phyloP scores from a whole-genome alignment of 495 filamentous ascomycete genomes.

The Xylaria acuta region DNA sequence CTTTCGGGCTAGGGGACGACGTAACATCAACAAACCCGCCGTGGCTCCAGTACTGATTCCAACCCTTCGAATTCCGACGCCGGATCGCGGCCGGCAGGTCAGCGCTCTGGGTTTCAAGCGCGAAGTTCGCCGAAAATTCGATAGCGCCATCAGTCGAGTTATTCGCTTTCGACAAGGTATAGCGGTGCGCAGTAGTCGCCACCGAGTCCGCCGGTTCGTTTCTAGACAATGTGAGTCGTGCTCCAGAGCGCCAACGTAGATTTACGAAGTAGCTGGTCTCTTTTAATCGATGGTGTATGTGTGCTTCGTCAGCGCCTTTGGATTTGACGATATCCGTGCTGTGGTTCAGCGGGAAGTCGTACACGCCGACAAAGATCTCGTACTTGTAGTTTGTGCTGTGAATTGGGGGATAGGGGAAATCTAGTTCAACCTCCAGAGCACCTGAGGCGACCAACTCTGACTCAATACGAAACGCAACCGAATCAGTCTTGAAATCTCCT shows the following conservation, averaged over 20 bases:
- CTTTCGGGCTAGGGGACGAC: constrained; percentile 41
- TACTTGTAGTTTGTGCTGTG: constrained; percentile 42
- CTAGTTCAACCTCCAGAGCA: constrained; percentile 45
- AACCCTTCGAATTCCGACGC: constrained; percentile 32
- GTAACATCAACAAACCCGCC: constrained; percentile 58
- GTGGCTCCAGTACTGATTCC: constrained; percentile 52
- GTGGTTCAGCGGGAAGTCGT: constrained; percentile 41
- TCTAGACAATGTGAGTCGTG: constrained; percentile 32
- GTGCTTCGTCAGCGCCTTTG: constrained; percentile 30
- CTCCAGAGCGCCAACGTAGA: constrained; percentile 41
- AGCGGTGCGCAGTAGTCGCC: constrained; percentile 31
- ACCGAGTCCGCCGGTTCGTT: constrained; percentile 28
- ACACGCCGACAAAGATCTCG: constrained; percentile 45
- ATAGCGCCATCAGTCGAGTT: constrained; percentile 15
- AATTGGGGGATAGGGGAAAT: constrained; percentile 49
- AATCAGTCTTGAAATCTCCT: constrained; percentile 46
- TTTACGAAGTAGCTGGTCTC: constrained; percentile 47
- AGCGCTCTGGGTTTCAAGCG: constrained; percentile 27
- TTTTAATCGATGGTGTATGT: constrained; percentile 46
- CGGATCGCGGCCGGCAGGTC: constrained; percentile 27
- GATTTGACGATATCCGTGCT: constrained; percentile 26
- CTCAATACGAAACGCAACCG: constrained; percentile 44
- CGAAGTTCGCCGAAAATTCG: constrained; percentile 35
- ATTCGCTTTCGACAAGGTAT: constrained; percentile 24
- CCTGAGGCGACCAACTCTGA: constrained; percentile 40